phyloP scores from a whole-genome alignment of 306 rosid species.

The Inga oerstediana region DNA sequence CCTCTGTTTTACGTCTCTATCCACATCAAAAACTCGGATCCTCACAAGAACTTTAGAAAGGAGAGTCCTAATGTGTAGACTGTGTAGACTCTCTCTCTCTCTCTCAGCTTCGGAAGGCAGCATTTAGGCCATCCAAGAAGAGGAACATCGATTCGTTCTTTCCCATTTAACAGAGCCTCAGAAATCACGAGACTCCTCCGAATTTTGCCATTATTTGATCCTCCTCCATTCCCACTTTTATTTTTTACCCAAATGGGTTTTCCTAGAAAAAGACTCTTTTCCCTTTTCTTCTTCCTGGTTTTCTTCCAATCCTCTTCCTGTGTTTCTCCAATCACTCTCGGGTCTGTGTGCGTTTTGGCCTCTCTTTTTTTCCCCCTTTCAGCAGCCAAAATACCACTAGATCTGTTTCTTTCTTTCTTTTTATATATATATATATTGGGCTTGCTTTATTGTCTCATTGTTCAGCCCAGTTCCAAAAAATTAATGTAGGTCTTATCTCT shows the following conservation, averaged over 20 bases:
- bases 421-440: no score
- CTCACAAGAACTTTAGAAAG: neutral
- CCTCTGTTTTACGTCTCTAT: neutral
- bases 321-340: no score
- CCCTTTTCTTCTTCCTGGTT: constrained; percentile 44
- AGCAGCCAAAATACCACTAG: no score
- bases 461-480: no score
- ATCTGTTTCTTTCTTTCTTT: no score
- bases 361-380: no score
- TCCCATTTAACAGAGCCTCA: constrained; percentile 6
- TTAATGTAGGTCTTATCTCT: no score
- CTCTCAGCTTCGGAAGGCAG: neutral
- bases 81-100: no score
- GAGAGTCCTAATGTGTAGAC: neutral
- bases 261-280: constrained; percentile 36
- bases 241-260: constrained; percentile 61
- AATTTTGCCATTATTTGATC: constrained; percentile 55
- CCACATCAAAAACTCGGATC: neutral
- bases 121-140: neutral
- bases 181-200: constrained; percentile 23
- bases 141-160: constrained; percentile 19
- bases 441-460: no score
- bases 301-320: constrained; percentile 38
- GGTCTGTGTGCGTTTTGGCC: no score
- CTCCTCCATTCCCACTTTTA: constrained; percentile 3